Conservation (phyloP, 768 basidiomycete genomes). For the Calocybe gangraenosa region DNA sequence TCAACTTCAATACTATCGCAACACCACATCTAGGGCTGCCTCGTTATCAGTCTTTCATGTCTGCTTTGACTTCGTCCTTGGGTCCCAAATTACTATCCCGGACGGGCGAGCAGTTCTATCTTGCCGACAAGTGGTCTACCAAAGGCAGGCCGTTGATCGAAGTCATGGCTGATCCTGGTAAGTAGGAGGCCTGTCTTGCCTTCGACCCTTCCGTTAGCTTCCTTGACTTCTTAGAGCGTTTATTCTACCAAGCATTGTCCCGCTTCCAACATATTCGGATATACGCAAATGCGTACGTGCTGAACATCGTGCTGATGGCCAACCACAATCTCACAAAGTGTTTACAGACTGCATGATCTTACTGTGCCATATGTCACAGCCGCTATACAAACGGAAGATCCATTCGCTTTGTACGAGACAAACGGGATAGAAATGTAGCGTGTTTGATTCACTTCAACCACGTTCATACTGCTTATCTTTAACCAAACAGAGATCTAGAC, state of each 20-base stretch:
- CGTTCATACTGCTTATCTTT: not conserved
- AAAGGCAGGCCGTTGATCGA: constrained; percentile 65
- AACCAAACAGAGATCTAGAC: constrained; percentile 38
- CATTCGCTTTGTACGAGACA: constrained; percentile 50
- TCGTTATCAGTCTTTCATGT: constrained; percentile 55
- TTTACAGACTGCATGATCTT: constrained; percentile 56
- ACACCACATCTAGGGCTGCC: constrained; percentile 82
- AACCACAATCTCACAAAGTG: not conserved
- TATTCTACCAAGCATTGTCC: constrained; percentile 72
- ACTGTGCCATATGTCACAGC: constrained; percentile 85
- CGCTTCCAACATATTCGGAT: constrained; percentile 67
- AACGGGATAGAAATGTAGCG: constrained; percentile 64
- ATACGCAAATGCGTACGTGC: constrained; percentile 79
- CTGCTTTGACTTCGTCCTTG: constrained; percentile 45
- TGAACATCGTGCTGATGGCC: not conserved
- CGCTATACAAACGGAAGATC: constrained; percentile 64
- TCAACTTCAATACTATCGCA: constrained; percentile 82
- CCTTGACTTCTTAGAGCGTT: constrained; percentile 40
- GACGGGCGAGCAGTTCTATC: constrained; percentile 79
- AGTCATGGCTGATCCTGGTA: constrained; percentile 78
- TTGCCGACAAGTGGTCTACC: constrained; percentile 66
- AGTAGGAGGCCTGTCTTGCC: constrained; percentile 10
- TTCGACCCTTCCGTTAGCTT: not conserved
- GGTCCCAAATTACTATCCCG: constrained; percentile 71
- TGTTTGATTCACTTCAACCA: no score